A percentile compares a stretch with the other conserved stretches of the same genome.
Conservation (phyloP, 2,329 filamentous ascomycete species). For the Domatiomyces globalis region DNA sequence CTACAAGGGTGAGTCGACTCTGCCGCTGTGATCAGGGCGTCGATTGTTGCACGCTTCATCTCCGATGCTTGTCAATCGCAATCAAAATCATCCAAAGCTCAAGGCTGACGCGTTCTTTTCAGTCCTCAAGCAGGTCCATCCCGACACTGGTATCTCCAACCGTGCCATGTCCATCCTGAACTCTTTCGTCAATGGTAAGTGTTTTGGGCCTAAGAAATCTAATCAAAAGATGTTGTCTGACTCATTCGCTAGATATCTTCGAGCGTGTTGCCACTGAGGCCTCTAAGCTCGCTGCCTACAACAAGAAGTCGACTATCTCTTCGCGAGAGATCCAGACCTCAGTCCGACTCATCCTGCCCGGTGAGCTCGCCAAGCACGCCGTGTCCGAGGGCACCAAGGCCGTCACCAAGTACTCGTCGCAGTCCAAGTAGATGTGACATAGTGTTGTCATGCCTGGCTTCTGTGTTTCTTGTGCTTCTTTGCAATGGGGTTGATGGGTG, state of each 20-base stretch:
- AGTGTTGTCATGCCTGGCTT: conserved; percentile 23
- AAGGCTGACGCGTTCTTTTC: conserved; percentile 26
- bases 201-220: conserved; percentile 4
- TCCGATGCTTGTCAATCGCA: background rate
- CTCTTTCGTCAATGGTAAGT: conserved; percentile 95
- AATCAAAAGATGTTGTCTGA: background rate
- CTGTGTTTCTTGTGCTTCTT: conserved; percentile 39
- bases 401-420: conserved; percentile 99
- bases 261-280: conserved; percentile 98
- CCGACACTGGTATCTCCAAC: conserved; percentile 99
- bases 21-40: conserved; percentile 5
- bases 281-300: conserved; percentile 97
- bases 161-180: conserved; percentile 99
- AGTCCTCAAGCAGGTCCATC: conserved; percentile 99
- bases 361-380: conserved; percentile 98
- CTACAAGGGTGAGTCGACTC: conserved; percentile 76
- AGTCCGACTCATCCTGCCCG: conserved; percentile 91
- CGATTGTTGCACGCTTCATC: background rate
- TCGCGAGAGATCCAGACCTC: conserved; percentile 99
- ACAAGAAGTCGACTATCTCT: conserved; percentile 99
- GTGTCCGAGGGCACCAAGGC: conserved; percentile 99
- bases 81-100: conserved; percentile 2
- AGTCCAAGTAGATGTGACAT: conserved; percentile 69
- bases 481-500: conserved; percentile 25
- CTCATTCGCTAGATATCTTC: conserved; percentile 64